These are phyloP conservation scores for Rhodomyrtus tomentosa DNA, from an alignment of 345 rosid genomes.

Conservation along the genomic window DNA sequence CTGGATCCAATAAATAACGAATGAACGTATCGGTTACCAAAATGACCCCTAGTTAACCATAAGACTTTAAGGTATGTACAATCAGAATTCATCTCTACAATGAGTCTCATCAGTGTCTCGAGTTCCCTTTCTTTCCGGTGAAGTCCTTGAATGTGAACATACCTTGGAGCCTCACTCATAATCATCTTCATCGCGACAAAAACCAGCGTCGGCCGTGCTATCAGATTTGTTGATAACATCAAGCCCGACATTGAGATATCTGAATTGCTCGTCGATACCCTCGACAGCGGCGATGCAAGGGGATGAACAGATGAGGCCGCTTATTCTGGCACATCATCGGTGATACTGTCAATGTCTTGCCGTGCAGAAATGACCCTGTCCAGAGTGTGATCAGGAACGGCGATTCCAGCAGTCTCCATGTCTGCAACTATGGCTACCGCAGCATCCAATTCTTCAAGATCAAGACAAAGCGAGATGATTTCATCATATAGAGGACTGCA, in stretches of 20 bases:
- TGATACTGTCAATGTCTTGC: conserved; percentile 27
- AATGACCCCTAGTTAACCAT: background rate
- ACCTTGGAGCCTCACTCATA: background rate
- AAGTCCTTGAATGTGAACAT: background rate
- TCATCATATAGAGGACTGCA: conserved; percentile 85
- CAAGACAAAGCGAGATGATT: conserved; percentile 65
- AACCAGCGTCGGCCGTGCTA: background rate
- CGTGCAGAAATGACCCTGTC: conserved; percentile 71
- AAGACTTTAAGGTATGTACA: background rate
- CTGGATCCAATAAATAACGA: background rate
- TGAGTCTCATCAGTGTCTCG: background rate
- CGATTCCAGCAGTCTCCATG: conserved; percentile 64
- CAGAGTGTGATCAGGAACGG: conserved; percentile 55
- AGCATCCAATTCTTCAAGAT: conserved; percentile 82
- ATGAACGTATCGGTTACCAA: background rate
- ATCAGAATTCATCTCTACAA: background rate
- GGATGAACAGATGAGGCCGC: background rate
- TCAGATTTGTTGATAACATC: background rate
- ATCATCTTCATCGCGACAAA: background rate
- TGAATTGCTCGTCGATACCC: background rate
- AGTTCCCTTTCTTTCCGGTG: background rate
- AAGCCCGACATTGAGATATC: background rate
- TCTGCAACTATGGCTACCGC: conserved; percentile 88
- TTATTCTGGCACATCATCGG: background rate
- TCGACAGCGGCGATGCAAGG: background rate